A percentile compares a stretch with the other conserved stretches of the same genome.
Evolutionary conservation across 768 basidiomycete genomes (phyloP).

Genomic region (Neoboletus subvelutipes): DNA sequence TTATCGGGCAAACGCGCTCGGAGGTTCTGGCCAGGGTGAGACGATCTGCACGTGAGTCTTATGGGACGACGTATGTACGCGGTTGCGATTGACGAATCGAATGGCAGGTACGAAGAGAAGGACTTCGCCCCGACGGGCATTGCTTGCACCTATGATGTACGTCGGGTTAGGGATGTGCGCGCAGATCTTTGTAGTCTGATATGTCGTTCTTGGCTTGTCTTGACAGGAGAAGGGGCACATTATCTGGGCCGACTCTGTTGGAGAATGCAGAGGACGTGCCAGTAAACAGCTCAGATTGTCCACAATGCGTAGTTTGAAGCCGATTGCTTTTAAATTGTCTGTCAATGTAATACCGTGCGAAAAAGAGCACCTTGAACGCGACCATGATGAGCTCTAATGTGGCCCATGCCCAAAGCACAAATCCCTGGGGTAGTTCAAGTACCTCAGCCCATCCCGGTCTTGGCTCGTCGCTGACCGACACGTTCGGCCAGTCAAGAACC

Average conservation of each 20-base stretch:
- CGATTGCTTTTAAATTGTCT: neutral
- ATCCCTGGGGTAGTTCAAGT: slow-evolving; percentile 52
- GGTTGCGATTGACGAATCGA: neutral
- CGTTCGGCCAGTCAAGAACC: slow-evolving; percentile 67
- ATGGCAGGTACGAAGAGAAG: slow-evolving; percentile 1
- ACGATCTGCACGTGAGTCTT: neutral
- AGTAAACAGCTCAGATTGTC: neutral
- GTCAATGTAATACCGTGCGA: slow-evolving; percentile 10
- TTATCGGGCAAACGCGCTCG: neutral
- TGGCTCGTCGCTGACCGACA: slow-evolving; percentile 58
- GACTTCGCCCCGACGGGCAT: neutral
- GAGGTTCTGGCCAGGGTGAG: neutral
- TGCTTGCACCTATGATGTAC: slow-evolving; percentile 1
- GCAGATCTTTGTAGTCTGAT: neutral
- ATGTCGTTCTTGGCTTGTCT: neutral
- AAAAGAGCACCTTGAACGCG: neutral
- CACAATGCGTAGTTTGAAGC: no score
- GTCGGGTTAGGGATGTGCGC: neutral
- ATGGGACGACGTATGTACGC: no score
- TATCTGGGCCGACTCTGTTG: neutral
- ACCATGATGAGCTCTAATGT: slow-evolving; percentile 23
- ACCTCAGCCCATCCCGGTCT: slow-evolving; percentile 41
- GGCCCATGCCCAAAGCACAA: slow-evolving; percentile 46
- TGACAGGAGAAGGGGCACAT: neutral
- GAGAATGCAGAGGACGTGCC: neutral